Evolutionary conservation across 2,329 filamentous ascomycete species (phyloP).

Genomic region (Penicillium capsulatum): DNA sequence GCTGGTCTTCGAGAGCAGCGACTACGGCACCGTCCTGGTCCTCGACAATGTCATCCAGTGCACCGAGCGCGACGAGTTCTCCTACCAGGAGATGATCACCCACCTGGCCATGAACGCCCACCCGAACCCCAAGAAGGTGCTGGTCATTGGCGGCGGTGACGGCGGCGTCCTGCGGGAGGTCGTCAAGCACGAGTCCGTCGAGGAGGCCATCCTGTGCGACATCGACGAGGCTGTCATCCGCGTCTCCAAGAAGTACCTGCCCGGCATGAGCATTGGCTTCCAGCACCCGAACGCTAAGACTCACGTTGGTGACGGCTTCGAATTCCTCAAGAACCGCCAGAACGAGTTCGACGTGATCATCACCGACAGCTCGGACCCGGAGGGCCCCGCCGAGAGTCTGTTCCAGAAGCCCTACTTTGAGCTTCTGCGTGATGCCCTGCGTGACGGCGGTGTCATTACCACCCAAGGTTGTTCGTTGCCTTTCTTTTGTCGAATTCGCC

Average conservation of each 20-base stretch:
- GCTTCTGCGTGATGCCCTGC: constrained; percentile 82
- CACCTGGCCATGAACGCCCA: constrained; percentile 98
- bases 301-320: constrained; percentile 95
- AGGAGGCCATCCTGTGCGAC: constrained; percentile 95
- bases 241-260: constrained; percentile 96
- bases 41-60: constrained; percentile 99
- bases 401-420: constrained; percentile 99
- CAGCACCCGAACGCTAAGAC: constrained; percentile 89
- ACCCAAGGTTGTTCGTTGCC: constrained; percentile 99
- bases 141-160: constrained; percentile 96
- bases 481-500: constrained; percentile 54
- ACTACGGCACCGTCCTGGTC: constrained; percentile 93
- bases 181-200: constrained; percentile 96
- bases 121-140: constrained; percentile 95
- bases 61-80: constrained; percentile 98
- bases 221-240: constrained; percentile 99
- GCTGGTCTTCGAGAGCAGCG: constrained; percentile 95
- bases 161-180: constrained; percentile 97
- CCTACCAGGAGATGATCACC: constrained; percentile 99
- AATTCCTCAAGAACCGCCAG: constrained; percentile 95
- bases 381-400: constrained; percentile 90
- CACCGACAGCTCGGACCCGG: constrained; percentile 96
- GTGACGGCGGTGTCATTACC: constrained; percentile 95
- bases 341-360: constrained; percentile 99
- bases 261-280: constrained; percentile 88